Evolutionary conservation across 768 basidiomycete species (phyloP), one percentile per base, ranked within the genome.

Genomic region (Hydnomerulius pinastri): DNA sequence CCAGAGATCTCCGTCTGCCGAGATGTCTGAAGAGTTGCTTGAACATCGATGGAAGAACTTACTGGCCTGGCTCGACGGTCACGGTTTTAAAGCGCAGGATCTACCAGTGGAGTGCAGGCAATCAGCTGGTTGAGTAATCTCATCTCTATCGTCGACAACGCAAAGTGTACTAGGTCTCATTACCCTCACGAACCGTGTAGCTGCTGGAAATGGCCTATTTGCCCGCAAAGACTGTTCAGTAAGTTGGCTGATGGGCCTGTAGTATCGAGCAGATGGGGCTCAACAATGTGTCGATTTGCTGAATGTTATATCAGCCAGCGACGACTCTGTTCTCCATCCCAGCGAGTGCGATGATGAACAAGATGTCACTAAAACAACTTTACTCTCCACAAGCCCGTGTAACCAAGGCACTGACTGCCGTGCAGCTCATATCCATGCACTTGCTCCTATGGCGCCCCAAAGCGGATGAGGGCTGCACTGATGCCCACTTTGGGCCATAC

Each of bases 341-440:
- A 2, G 73, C 80, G 2, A 70, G 69, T 11, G 84, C 85, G 0
- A 69, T 97, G 55, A 70, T 96, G 56, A 98, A 95, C 68, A 69
- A 75, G 32, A 71, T 75, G 39, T 94, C 93, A 0, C 76, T 97
- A 28, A 65, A 69, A 20, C 71, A 76, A 2, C 71, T 81, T 35
- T 88, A 92, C 68, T 79, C 85, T 28, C 39, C 63, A 1, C 38
- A 60, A 38, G 24, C 51, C 30, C 51, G 38, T 17, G 50, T 44
- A 6, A 46, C 47, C 44, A 56, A 59, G 6, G 57, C 61, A 13
- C 64, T 87, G 53, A 82, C 78, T 20, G 87, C 90, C 9, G 77
- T 77, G 4, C 94, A 97, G 61, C 66, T 90, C 13, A 79, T 97
- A 27, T 82, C 91, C 6, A 70, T 98, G 51, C 92, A 97, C 73